Conservation (phyloP, 306 rosid genomes). For the Lupinus albus region DNA sequence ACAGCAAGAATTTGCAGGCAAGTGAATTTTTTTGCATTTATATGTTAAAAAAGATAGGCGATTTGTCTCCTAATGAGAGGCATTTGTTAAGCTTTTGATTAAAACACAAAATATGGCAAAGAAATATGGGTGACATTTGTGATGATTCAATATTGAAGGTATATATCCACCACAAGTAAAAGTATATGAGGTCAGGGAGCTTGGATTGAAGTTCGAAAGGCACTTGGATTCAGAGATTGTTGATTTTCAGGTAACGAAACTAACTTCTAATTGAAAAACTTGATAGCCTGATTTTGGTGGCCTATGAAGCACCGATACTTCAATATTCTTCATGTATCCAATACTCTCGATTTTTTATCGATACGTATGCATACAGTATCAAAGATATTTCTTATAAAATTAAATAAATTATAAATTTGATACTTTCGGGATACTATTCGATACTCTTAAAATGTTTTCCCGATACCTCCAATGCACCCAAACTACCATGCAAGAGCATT, state of each 20-base stretch:
- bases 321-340: too few species aligned
- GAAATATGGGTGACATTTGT: not conserved
- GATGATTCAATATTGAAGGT: slow-evolving; percentile 53
- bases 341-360: too few species aligned
- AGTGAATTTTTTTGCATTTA: slow-evolving; percentile 5
- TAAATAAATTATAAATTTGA: too few species aligned
- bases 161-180: slow-evolving; percentile 95
- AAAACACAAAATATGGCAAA: not conserved
- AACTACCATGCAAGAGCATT: too few species aligned
- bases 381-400: too few species aligned
- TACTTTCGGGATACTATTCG: too few species aligned
- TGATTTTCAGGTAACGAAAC: slow-evolving; percentile 76
- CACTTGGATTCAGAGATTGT: slow-evolving; percentile 91
- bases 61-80: slow-evolving; percentile 5
- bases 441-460: too few species aligned
- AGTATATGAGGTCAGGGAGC: slow-evolving; percentile 79
- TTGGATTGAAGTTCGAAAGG: slow-evolving; percentile 85
- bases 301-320: too few species aligned
- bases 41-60: slow-evolving; percentile 6
- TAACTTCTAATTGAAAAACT: not conserved
- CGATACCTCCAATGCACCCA: too few species aligned
- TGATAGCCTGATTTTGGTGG: slow-evolving; percentile 14
- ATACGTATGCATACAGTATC: too few species aligned
- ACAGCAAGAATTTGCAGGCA: not conserved
- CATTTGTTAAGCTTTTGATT: slow-evolving; percentile 23